These are phyloP conservation scores for Ceratocystis variospora DNA, from an alignment of 2,329 filamentous ascomycete species.

Conservation along the genomic window DNA sequence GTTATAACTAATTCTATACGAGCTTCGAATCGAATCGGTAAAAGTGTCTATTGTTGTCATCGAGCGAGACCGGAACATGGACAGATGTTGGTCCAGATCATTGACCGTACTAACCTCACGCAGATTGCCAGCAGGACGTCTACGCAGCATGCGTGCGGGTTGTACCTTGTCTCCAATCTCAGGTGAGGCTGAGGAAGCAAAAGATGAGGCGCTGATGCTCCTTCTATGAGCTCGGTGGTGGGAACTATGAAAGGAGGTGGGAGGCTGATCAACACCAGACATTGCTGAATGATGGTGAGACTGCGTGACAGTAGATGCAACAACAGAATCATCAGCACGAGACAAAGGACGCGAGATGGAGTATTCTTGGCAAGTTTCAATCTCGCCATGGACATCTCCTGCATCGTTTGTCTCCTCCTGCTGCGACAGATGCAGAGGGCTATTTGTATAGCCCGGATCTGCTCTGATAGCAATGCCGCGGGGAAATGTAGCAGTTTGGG, in stretches of 20 bases:
- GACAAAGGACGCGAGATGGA: conserved; percentile 8
- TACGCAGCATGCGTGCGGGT: conserved; percentile 51
- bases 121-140: conserved; percentile 62
- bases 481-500: conserved; percentile 15
- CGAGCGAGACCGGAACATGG: conserved; percentile 30
- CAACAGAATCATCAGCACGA: conserved; percentile 10
- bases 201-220: conserved; percentile 15
- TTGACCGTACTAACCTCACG: conserved; percentile 52
- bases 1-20: conserved; percentile 31
- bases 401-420: background rate
- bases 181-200: conserved; percentile 20
- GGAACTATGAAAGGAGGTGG: conserved; percentile 47
- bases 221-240: conserved; percentile 41
- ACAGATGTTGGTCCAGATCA: conserved; percentile 35
- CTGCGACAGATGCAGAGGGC: background rate
- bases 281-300: conserved; percentile 5
- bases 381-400: background rate
- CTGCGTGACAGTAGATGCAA: conserved; percentile 15
- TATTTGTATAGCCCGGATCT: background rate
- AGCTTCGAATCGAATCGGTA: conserved; percentile 46
- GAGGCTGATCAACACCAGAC: conserved; percentile 33
- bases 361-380: background rate
- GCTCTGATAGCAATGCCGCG: conserved; percentile 6
- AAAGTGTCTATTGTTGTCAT: conserved; percentile 47
- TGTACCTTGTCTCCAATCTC: conserved; percentile 27